Evolutionary conservation across 306 rosid genomes (phyloP).

Genomic region (Geum urbanum): DNA sequence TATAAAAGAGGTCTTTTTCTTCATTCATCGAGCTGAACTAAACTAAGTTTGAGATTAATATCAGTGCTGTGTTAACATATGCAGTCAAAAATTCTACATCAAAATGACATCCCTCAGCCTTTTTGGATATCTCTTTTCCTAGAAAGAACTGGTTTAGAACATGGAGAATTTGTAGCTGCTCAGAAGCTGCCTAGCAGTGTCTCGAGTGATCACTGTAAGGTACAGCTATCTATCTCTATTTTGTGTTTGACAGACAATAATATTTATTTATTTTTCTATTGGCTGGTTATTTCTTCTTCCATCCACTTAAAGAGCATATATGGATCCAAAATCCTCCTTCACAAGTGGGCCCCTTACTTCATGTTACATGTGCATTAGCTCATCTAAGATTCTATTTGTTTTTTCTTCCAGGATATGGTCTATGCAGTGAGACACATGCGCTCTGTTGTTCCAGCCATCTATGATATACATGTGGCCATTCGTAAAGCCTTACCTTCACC

Average conservation of each 20-base stretch:
- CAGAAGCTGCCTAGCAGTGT: constrained; percentile 80
- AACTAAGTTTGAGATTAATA: not conserved
- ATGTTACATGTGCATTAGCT: not conserved
- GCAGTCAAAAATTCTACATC: constrained; percentile 68
- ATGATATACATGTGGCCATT: constrained; percentile 64
- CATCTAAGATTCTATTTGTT: not conserved
- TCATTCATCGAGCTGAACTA: not conserved
- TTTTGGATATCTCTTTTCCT: constrained; percentile 91
- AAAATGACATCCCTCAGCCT: constrained; percentile 69
- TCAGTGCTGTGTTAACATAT: constrained; percentile 32
- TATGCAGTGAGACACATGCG: constrained; percentile 64
- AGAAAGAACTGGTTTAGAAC: constrained; percentile 88
- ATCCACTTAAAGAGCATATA: not conserved
- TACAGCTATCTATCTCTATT: constrained; percentile 21
- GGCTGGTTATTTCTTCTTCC: not conserved
- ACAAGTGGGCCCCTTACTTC: not conserved
- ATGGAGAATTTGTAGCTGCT: constrained; percentile 71
- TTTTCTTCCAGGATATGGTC: constrained; percentile 70
- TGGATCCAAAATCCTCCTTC: not conserved
- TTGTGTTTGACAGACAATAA: not conserved
- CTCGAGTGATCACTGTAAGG: constrained; percentile 89
- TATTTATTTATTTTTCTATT: not conserved
- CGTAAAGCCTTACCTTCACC: constrained; percentile 68
- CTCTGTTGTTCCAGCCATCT: constrained; percentile 70
- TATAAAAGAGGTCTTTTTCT: not conserved